Base-by-base conservation (phyloP, 2,329 filamentous ascomycete genomes). In the Diaporthe destruens region DNA sequence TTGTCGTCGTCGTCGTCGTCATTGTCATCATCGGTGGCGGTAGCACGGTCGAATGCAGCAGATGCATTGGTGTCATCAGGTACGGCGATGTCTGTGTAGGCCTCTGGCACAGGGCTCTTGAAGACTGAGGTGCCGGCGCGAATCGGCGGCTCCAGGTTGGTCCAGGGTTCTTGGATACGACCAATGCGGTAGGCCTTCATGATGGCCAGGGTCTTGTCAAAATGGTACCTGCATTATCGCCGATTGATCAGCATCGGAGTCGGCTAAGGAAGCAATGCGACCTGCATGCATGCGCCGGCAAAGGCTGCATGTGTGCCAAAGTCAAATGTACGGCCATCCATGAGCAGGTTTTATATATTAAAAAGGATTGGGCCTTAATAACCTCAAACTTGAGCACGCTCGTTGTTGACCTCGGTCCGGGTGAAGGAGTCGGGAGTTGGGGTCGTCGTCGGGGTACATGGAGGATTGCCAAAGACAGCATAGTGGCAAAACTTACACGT, bases 161-260 rank as follows among this genome's bases (percentile, higher is more conserved):
- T 80, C 89, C 89, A 92, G 49, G 85, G 85, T 74, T 70, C 66
- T 34, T 70, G 71, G 2, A 74, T 63, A 23, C 85, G 86, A 76
- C 89, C 90, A 76, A 92, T 89, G 76, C 87, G 88, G 80, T 86
- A 90, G 76, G 86, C 85, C 79, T 86, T 87, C 88, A 92, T 90
- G 66, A 85, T 86, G 63, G 84, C 82, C 39, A 90, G 79, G 18
- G 88, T 88, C 69, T 83, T 80, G 53, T 82, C 80, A 51, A 84
- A 86, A 78, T 92, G 90, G 80, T 90, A 91, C 75, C 89, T 91
- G 82, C 72, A 78, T 76, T 55, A 66, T 66, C 61, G 44, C 44
- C 61, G 61, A 66, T 68, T 57, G 74, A 77, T 81, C 76, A 80
- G 78, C 77, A 77, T 44, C 69, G 36, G 47, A 29, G 11, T n/a